These are phyloP conservation scores for Podospora australis DNA, from an alignment of 495 filamentous ascomycete species.

Conservation along the genomic window DNA sequence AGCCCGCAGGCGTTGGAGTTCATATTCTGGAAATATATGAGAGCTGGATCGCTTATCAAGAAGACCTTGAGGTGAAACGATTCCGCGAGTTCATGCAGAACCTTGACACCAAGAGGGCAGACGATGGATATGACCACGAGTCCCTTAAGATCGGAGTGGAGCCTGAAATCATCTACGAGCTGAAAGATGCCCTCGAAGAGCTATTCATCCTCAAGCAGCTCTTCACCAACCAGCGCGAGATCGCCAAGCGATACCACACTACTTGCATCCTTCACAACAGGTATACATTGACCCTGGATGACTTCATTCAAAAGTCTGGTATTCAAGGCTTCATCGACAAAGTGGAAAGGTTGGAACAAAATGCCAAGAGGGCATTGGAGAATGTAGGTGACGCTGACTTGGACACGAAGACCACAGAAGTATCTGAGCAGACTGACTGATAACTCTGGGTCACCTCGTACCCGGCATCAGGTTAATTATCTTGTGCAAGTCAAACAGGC, in stretches of 20 bases:
- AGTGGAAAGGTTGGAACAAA: not conserved
- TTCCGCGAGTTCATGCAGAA: not conserved
- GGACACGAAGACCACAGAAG: not conserved
- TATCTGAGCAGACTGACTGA: not conserved
- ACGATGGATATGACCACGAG: not conserved
- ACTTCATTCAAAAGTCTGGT: not conserved
- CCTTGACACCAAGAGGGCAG: no score
- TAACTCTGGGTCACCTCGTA: no score
- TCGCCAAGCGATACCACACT: not conserved
- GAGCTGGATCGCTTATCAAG: not conserved
- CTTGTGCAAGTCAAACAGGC: not conserved
- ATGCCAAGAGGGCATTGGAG: not conserved
- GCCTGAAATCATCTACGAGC: not conserved
- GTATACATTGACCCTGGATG: not conserved
- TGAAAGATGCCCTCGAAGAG: not conserved
- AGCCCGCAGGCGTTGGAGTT: not conserved
- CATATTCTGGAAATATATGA: not conserved
- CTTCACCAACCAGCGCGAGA: not conserved
- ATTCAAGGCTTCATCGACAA: not conserved
- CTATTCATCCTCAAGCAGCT: not conserved
- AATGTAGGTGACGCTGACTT: not conserved
- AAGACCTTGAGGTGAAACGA: not conserved
- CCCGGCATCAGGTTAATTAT: not conserved
- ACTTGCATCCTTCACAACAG: not conserved
- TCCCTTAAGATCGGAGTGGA: not conserved